Evolutionary conservation across 2,329 filamentous ascomycete species (phyloP).

Genomic region (Venturiaceae sp.): DNA sequence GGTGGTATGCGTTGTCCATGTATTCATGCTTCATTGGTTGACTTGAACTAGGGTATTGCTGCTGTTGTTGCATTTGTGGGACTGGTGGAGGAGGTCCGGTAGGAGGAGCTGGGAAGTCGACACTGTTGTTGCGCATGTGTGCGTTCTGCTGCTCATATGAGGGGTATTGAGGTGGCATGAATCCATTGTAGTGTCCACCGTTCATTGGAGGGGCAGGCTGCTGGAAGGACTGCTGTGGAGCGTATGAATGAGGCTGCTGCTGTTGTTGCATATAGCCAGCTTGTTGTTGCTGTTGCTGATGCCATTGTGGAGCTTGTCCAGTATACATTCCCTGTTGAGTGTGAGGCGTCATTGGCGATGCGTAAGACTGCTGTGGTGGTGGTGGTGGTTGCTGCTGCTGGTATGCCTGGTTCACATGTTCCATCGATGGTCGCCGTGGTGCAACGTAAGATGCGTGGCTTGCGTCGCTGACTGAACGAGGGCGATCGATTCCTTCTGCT

Average conservation of each 20-base stretch:
- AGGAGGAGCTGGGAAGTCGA: neutral
- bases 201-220: neutral
- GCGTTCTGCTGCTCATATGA: slow-evolving; percentile 6
- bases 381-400: slow-evolving; percentile 17
- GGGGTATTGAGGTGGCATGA: slow-evolving; percentile 2
- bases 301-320: slow-evolving; percentile 20
- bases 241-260: slow-evolving; percentile 12
- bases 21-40: neutral
- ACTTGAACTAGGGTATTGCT: neutral
- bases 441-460: slow-evolving; percentile 29
- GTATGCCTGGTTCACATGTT: slow-evolving; percentile 33
- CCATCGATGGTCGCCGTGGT: slow-evolving; percentile 32
- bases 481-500: slow-evolving; percentile 35
- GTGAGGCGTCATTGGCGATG: slow-evolving; percentile 26
- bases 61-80: neutral
- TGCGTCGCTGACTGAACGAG: slow-evolving; percentile 52
- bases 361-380: slow-evolving; percentile 21
- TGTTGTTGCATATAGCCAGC: slow-evolving; percentile 21
- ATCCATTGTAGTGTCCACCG: neutral
- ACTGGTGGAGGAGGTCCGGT: slow-evolving; percentile 1
- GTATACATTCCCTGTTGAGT: slow-evolving; percentile 28
- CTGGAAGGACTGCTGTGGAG: slow-evolving; percentile 11
- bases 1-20: neutral
- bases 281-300: slow-evolving; percentile 12
- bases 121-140: slow-evolving; percentile 8